Evolutionary conservation across 164 flowering plant species (phyloP).

Genomic region (Hamamelis virginiana): DNA sequence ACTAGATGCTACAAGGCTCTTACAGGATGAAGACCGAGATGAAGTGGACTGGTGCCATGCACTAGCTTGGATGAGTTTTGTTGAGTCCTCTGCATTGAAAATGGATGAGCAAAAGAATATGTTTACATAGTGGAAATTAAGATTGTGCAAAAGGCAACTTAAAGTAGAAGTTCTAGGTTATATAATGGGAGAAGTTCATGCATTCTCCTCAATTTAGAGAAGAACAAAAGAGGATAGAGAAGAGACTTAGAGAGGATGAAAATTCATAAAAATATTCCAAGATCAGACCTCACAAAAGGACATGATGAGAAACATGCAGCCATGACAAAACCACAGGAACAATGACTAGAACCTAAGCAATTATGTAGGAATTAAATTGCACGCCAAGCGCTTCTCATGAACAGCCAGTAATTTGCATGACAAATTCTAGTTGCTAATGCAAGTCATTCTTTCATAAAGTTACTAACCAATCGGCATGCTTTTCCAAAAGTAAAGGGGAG

Average conservation of each 20-base stretch:
- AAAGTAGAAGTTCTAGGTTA: no score
- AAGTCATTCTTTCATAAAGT: neutral
- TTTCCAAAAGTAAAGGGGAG: no score
- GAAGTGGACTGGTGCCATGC: slow-evolving; percentile 76
- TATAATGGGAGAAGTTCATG: neutral
- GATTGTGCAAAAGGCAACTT: neutral
- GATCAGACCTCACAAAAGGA: neutral
- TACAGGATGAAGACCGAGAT: slow-evolving; percentile 67
- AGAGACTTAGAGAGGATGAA: neutral
- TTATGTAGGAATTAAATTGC: neutral
- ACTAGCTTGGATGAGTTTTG: slow-evolving; percentile 70
- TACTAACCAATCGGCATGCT: neutral
- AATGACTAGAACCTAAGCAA: neutral
- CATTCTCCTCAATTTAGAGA: no score
- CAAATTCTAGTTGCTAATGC: neutral
- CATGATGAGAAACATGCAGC: neutral
- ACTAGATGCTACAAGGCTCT: slow-evolving; percentile 73
- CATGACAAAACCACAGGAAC: neutral
- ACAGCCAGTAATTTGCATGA: no score
- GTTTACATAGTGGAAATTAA: neutral
- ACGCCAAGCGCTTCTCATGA: neutral
- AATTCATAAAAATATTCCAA: no score
- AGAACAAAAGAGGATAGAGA: neutral
- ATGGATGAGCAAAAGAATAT: neutral
- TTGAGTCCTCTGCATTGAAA: slow-evolving; percentile 69